Evolutionary conservation across 2,329 filamentous ascomycete genomes (phyloP).

Genomic region (Orbilia quercus): DNA sequence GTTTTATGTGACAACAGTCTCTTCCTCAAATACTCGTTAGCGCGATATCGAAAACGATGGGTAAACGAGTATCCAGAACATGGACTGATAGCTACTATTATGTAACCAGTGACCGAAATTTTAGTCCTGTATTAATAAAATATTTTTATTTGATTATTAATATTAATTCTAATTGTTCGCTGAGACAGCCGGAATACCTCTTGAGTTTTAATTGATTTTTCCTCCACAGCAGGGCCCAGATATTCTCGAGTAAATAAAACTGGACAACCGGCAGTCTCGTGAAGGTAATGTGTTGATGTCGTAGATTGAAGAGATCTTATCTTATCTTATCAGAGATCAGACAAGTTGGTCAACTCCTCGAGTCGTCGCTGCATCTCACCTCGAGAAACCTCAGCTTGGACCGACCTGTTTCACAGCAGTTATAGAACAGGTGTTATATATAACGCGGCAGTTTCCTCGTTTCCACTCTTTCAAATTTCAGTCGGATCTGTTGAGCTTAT

Average conservation of each 20-base stretch:
- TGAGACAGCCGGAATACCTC: too few relatives aligned
- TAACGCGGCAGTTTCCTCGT: conserved; percentile 9
- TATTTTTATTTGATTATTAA: too few relatives aligned
- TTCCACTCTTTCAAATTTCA: conserved; percentile 24
- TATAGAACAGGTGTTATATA: background rate
- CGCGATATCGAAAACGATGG: too few relatives aligned
- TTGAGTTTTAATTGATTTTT: too few relatives aligned
- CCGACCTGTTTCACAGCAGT: background rate
- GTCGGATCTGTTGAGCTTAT: conserved; percentile 10
- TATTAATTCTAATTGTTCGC: too few relatives aligned
- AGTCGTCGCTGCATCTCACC: background rate
- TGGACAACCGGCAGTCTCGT: background rate
- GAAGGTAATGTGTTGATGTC: conserved; percentile 11
- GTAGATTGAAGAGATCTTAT: conserved; percentile 23
- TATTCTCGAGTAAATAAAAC: background rate
- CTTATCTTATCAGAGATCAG: conserved; percentile 14
- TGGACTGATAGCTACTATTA: too few relatives aligned
- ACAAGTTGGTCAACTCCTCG: background rate
- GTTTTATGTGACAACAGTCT: conserved; percentile 4
- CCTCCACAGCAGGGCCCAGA: too few relatives aligned
- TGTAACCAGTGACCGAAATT: too few relatives aligned
- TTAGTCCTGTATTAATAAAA: too few relatives aligned
- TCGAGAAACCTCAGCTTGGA: conserved; percentile 1
- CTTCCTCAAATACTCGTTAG: too few relatives aligned
- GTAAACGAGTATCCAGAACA: too few relatives aligned